These are phyloP conservation scores for Collybia nuda DNA, from an alignment of 768 basidiomycete genomes.

Conservation along the genomic window DNA sequence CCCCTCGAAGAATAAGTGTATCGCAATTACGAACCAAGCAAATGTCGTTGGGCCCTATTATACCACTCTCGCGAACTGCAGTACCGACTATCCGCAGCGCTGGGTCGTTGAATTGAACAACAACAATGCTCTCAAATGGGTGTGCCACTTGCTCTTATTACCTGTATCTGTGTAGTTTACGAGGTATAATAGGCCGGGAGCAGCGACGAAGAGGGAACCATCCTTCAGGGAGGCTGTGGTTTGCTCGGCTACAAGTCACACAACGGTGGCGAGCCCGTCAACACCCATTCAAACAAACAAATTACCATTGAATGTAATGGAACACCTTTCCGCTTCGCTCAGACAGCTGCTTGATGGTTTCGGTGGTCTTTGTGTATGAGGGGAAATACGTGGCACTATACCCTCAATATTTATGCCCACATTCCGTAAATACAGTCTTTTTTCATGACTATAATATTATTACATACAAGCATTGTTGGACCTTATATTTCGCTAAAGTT, in stretches of 20 bases:
- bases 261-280: constrained; percentile 7
- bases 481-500: too few species aligned
- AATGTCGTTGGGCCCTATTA: too few species aligned
- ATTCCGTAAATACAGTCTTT: too few species aligned
- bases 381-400: too few species aligned
- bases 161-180: not conserved
- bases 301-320: constrained; percentile 9
- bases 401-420: too few species aligned
- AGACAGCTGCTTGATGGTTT: too few species aligned
- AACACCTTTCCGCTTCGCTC: constrained; percentile 6
- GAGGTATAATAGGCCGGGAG: not conserved
- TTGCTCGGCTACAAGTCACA: constrained; percentile 8
- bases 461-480: too few species aligned
- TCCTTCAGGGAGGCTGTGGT: constrained; percentile 13
- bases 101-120: constrained; percentile 5
- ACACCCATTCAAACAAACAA: constrained; percentile 8
- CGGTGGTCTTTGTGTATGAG: too few species aligned
- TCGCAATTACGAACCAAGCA: too few species aligned
- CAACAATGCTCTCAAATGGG: constrained; percentile 9
- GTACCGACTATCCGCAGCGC: constrained; percentile 8
- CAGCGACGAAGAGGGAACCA: constrained; percentile 12
- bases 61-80: not conserved
- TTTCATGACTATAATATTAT: too few species aligned
- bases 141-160: not conserved
- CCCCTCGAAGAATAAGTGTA: too few species aligned